These are phyloP conservation scores for Alliaria petiolata DNA, from an alignment of 345 rosid species.

Conservation along the genomic window DNA sequence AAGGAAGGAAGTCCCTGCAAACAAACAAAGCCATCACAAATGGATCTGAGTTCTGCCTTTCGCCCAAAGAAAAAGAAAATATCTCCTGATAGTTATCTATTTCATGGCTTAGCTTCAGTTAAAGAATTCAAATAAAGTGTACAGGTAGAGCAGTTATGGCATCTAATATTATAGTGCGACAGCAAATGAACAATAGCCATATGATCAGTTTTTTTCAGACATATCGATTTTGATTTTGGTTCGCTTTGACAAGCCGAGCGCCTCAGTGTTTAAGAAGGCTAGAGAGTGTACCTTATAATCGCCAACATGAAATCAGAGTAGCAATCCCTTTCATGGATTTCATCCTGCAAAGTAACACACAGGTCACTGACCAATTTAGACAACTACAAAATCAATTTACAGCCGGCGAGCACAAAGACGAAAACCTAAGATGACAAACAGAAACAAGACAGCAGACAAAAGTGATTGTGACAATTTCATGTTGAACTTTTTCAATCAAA, in stretches of 20 bases:
- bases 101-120: not conserved
- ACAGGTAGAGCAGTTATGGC: not conserved
- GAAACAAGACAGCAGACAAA: not conserved
- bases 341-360: conserved; percentile 64
- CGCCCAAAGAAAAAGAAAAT: not conserved
- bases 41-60: not conserved
- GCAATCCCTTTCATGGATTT: conserved; percentile 97
- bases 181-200: not conserved
- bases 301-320: conserved; percentile 91
- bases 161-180: not conserved
- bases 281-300: conserved; percentile 64
- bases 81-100: not conserved
- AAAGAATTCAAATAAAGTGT: not conserved
- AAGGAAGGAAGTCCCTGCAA: conserved; percentile 90
- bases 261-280: conserved; percentile 6
- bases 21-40: conserved; percentile 24
- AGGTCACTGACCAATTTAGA: conserved; percentile 18
- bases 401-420: not conserved
- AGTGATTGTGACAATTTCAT: not conserved
- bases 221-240: not conserved
- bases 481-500: not conserved
- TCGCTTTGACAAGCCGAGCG: conserved; percentile 7
- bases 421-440: not conserved
- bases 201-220: not conserved
- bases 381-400: conserved; percentile 11